Percentiles rank a stretch among this genome's conserved stretches.
Conservation (phyloP, 352 stramenopile genomes). For the Globisporangium rhizosaccharum region DNA sequence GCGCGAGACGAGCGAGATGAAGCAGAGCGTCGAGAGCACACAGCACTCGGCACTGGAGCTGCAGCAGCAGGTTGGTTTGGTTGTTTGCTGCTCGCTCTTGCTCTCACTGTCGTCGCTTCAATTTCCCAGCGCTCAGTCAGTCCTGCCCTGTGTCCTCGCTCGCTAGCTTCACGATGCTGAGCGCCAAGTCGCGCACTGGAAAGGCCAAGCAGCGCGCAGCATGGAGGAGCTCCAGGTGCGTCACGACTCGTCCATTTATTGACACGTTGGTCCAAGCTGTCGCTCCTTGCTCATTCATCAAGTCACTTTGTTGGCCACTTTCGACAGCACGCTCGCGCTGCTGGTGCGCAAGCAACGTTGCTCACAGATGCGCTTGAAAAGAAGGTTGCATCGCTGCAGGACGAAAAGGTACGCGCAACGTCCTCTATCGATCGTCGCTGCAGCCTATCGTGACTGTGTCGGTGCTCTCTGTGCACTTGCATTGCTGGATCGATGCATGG, state of each 20-base stretch:
- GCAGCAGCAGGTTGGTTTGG: constrained; percentile 22
- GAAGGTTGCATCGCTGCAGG: constrained; percentile 8
- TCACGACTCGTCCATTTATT: no score
- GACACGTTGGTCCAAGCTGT: constrained; percentile 1
- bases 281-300: not conserved
- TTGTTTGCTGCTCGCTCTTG: no score
- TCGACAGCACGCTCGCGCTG: constrained; percentile 1
- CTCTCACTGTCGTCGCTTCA: no score
- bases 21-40: constrained; percentile 18
- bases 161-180: constrained; percentile 31
- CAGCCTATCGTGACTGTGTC: not conserved
- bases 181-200: constrained; percentile 30
- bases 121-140: not conserved
- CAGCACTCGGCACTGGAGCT: constrained; percentile 22
- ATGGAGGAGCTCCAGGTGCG: constrained; percentile 38
- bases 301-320: no score
- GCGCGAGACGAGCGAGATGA: constrained; percentile 30
- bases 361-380: constrained; percentile 14
- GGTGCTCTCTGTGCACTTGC: no score
- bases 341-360: constrained; percentile 12
- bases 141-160: not conserved
- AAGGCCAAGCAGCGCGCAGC: constrained; percentile 26
- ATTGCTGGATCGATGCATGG: no score
- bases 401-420: constrained; percentile 9
- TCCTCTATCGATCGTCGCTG: not conserved